Conservation (phyloP, 2,329 filamentous ascomycete species). For the Chrysoporthe austroafricana region DNA sequence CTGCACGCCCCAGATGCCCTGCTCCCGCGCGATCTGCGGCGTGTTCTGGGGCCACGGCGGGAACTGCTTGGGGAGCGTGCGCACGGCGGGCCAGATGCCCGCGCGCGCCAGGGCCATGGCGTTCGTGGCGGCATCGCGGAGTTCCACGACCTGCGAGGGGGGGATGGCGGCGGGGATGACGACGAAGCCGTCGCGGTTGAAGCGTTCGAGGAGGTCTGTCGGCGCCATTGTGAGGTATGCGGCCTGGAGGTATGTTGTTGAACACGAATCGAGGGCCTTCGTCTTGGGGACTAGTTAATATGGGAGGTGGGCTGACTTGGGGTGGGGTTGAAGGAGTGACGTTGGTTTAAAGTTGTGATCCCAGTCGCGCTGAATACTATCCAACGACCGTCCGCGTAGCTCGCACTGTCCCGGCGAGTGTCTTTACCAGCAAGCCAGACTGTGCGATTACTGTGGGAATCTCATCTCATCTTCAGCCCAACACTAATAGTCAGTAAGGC, state of each 20-base stretch:
- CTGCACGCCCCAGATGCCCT: slow-evolving; percentile 71
- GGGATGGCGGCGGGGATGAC: slow-evolving; percentile 68
- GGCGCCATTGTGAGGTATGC: slow-evolving; percentile 17
- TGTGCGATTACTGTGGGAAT: slow-evolving; percentile 6
- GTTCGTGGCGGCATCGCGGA: slow-evolving; percentile 62
- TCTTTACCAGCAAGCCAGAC: neutral
- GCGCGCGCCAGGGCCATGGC: slow-evolving; percentile 65
- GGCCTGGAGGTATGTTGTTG: neutral
- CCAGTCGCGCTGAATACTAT: neutral
- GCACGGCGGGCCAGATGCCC: slow-evolving; percentile 81
- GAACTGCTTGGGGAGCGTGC: slow-evolving; percentile 88
- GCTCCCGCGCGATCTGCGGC: slow-evolving; percentile 40
- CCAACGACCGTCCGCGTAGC: too few relatives aligned
- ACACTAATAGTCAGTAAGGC: neutral
- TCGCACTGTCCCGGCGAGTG: neutral
- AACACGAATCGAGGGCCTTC: neutral
- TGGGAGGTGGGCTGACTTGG: neutral
- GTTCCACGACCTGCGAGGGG: slow-evolving; percentile 55
- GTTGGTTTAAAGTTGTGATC: slow-evolving; percentile 23
- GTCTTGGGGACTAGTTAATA: neutral
- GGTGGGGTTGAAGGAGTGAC: slow-evolving; percentile 8
- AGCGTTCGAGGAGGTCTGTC: slow-evolving; percentile 24
- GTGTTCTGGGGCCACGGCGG: slow-evolving; percentile 67
- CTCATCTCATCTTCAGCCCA: neutral
- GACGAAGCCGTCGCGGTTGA: slow-evolving; percentile 57